Conservation (phyloP, 768 basidiomycete genomes). For the Amanita pallidorosea region DNA sequence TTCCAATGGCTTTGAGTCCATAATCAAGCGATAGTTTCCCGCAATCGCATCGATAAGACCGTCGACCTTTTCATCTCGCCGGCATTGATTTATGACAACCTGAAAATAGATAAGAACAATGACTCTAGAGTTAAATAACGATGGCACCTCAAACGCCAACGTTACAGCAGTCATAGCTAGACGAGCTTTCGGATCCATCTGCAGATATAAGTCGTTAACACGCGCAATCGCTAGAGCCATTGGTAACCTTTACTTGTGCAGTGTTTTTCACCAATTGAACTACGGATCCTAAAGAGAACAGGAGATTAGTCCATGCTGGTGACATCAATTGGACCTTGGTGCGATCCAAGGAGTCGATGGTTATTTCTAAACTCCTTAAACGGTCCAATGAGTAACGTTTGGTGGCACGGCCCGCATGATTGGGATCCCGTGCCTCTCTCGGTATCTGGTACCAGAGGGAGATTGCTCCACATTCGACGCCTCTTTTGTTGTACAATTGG, state of each 20-base stretch:
- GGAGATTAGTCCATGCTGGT: slow-evolving; percentile 1
- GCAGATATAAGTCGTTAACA: not conserved
- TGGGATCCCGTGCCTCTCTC: too few species aligned
- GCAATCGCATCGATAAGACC: slow-evolving; percentile 3
- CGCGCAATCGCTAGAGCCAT: not conserved
- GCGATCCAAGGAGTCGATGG: not conserved
- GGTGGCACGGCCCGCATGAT: not conserved
- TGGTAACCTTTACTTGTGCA: not conserved
- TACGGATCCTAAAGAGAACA: not conserved
- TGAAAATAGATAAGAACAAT: not conserved
- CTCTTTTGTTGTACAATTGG: not conserved
- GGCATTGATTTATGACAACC: slow-evolving; percentile 2
- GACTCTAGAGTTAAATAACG: too few species aligned
- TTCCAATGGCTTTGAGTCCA: slow-evolving; percentile 3
- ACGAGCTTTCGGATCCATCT: slow-evolving; percentile 1
- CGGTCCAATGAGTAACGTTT: not conserved
- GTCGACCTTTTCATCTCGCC: slow-evolving; percentile 1
- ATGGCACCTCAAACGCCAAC: slow-evolving; percentile 1
- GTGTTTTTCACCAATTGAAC: not conserved
- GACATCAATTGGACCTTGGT: not conserved
- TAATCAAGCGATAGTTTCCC: slow-evolving; percentile 2
- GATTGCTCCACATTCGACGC: not conserved
- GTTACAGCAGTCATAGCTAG: not conserved
- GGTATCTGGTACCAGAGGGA: not conserved
- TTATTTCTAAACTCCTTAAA: not conserved